Percentiles rank a stretch among this genome's conserved stretches.
Evolutionary conservation across 176 grass and related monocot species (phyloP).

Genomic region (Themeda triandra): DNA sequence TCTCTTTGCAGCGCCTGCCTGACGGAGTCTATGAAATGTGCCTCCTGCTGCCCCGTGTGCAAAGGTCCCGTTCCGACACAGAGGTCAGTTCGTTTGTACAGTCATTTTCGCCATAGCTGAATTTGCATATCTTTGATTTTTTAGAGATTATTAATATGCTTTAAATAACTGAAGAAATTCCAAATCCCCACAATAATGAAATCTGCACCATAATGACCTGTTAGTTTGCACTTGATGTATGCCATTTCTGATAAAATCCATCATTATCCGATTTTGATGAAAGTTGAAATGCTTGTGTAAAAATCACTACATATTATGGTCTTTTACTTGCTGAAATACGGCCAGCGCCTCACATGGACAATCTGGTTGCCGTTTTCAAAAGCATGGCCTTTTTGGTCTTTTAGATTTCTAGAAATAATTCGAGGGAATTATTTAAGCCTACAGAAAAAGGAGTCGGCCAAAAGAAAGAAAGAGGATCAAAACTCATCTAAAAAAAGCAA

Average conservation of each 20-base stretch:
- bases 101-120: neutral
- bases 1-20: constrained; percentile 52
- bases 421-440: too few relatives aligned
- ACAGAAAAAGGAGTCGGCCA: too few relatives aligned
- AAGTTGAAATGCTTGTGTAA: neutral
- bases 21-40: constrained; percentile 69
- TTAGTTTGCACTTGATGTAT: neutral
- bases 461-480: too few relatives aligned
- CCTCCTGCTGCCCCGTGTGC: constrained; percentile 72
- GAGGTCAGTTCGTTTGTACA: constrained; percentile 41
- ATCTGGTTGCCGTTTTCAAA: constrained; percentile 76
- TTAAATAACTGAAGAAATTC: neutral
- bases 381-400: too few relatives aligned
- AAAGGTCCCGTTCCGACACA: constrained; percentile 76
- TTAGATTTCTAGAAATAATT: too few relatives aligned
- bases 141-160: neutral
- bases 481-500: too few relatives aligned
- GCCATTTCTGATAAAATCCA: neutral
- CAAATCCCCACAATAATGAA: neutral
- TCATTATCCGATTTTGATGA: neutral
- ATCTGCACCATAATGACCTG: neutral
- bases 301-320: neutral
- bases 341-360: constrained; percentile 85
- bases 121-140: neutral
- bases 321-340: constrained; percentile 63